These are phyloP conservation scores for Trypethelium eluteriae DNA, from an alignment of 495 filamentous ascomycete species.

Conservation along the genomic window DNA sequence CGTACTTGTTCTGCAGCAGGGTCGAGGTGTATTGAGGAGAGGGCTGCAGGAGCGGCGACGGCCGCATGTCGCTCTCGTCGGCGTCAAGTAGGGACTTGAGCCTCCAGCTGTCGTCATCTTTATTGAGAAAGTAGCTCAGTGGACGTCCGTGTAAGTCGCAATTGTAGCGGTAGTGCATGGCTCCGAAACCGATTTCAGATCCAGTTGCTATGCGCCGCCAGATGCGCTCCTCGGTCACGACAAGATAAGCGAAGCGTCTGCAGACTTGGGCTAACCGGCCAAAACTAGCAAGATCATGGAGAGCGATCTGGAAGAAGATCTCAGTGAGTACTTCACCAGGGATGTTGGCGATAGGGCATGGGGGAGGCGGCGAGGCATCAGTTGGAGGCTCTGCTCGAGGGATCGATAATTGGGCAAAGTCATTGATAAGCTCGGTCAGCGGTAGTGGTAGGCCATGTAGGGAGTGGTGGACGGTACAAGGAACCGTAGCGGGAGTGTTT, in stretches of 20 bases:
- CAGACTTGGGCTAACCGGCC: constrained; percentile 75
- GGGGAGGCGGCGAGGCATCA: constrained; percentile 59
- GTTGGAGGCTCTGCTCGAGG: constrained; percentile 47
- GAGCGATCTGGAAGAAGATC: constrained; percentile 60
- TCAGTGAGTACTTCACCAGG: constrained; percentile 78
- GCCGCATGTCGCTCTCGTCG: constrained; percentile 7
- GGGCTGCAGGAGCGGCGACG: constrained; percentile 2
- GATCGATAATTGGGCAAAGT: constrained; percentile 63
- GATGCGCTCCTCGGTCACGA: constrained; percentile 75
- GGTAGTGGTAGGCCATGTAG: constrained; percentile 48
- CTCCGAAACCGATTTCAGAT: constrained; percentile 63
- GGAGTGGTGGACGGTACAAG: constrained; percentile 50
- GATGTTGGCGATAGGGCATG: constrained; percentile 68
- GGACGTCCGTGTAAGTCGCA: constrained; percentile 56
- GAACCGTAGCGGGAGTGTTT: constrained; percentile 45
- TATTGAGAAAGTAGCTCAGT: constrained; percentile 37
- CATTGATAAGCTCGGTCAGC: constrained; percentile 61
- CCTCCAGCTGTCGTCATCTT: constrained; percentile 7
- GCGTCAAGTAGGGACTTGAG: constrained; percentile 8
- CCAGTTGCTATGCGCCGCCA: constrained; percentile 74
- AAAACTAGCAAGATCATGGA: constrained; percentile 71
- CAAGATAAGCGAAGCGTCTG: constrained; percentile 77
- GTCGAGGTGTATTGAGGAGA: constrained; percentile 16
- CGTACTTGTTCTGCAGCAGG: constrained; percentile 22
- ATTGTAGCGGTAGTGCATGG: constrained; percentile 77